A percentile compares a stretch with the other conserved stretches of the same genome.
phyloP scores from a whole-genome alignment of 176 grass and related monocot genomes.

The Miscanthus lutarioriparius region DNA sequence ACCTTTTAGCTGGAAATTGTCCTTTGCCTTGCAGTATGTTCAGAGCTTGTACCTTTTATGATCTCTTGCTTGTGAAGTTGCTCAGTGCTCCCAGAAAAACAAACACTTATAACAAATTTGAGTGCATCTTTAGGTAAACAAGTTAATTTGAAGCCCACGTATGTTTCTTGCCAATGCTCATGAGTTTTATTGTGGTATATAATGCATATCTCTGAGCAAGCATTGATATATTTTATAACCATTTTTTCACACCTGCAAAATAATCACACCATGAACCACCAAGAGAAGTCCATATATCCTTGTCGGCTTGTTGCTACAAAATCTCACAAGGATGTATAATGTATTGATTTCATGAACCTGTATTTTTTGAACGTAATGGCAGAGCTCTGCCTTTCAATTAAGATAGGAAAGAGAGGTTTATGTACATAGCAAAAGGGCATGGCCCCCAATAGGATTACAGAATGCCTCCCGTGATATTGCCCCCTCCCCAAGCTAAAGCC shows the following conservation, averaged over 20 bases:
- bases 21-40: not conserved
- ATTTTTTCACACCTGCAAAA: not conserved
- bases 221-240: not conserved
- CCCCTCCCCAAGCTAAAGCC: too few species aligned
- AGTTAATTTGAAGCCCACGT: not conserved
- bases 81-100: slow-evolving; percentile 5
- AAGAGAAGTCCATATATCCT: not conserved
- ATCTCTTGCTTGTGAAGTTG: not conserved
- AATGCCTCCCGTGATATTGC: too few species aligned
- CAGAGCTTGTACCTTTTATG: slow-evolving; percentile 15
- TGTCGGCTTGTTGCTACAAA: slow-evolving; percentile 2
- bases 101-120: not conserved
- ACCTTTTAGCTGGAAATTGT: slow-evolving; percentile 12
- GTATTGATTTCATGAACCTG: slow-evolving; percentile 10
- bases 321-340: not conserved
- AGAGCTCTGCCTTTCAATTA: too few species aligned
- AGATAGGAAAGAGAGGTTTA: too few species aligned
- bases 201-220: not conserved
- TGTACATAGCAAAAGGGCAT: too few species aligned
- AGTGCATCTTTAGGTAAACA: not conserved
- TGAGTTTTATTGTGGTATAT: slow-evolving; percentile 24
- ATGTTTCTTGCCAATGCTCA: not conserved
- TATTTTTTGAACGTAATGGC: too few species aligned
- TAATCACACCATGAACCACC: not conserved
- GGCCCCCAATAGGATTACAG: too few species aligned